Evolutionary conservation across 106 monocot species (phyloP).

Genomic region (Dioscorea dumetorum): DNA sequence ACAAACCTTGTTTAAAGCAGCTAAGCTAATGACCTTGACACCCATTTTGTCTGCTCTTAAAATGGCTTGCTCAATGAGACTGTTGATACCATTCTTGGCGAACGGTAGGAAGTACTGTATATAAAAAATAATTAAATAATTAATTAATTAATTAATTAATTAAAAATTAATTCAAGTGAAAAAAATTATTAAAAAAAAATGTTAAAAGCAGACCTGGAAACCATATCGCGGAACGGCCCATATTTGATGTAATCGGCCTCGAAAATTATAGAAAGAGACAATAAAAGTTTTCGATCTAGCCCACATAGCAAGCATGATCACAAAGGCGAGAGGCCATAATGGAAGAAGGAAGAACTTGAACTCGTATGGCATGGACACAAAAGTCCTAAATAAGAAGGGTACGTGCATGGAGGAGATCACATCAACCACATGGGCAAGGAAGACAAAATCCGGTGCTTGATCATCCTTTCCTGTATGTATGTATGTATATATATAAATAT

Average conservation of each 20-base stretch:
- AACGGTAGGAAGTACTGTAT: slow-evolving; percentile 89
- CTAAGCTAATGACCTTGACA: slow-evolving; percentile 88
- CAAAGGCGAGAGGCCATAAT: slow-evolving; percentile 58
- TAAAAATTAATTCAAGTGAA: too few relatives aligned
- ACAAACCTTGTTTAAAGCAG: slow-evolving; percentile 76
- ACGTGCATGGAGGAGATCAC: slow-evolving; percentile 56
- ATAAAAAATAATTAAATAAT: not conserved
- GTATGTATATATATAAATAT: not conserved
- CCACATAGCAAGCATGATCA: slow-evolving; percentile 78
- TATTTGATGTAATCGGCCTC: slow-evolving; percentile 49
- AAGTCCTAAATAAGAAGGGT: slow-evolving; percentile 51
- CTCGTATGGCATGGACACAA: slow-evolving; percentile 37
- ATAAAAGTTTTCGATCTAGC: slow-evolving; percentile 81
- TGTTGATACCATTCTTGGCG: slow-evolving; percentile 79
- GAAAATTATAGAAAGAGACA: slow-evolving; percentile 68
- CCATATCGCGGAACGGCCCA: slow-evolving; percentile 86
- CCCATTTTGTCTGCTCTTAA: slow-evolving; percentile 87
- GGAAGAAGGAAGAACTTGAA: slow-evolving; percentile 4
- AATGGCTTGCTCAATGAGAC: slow-evolving; percentile 85
- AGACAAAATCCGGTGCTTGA: slow-evolving; percentile 71
- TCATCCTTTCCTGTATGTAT: slow-evolving; percentile 42
- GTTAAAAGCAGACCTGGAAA: slow-evolving; percentile 61
- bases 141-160: too few relatives aligned
- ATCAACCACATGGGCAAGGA: slow-evolving; percentile 84
- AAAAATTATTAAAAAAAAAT: too few relatives aligned